phyloP scores from a whole-genome alignment of 116 monocot species.

The Thalassia testudinum region DNA sequence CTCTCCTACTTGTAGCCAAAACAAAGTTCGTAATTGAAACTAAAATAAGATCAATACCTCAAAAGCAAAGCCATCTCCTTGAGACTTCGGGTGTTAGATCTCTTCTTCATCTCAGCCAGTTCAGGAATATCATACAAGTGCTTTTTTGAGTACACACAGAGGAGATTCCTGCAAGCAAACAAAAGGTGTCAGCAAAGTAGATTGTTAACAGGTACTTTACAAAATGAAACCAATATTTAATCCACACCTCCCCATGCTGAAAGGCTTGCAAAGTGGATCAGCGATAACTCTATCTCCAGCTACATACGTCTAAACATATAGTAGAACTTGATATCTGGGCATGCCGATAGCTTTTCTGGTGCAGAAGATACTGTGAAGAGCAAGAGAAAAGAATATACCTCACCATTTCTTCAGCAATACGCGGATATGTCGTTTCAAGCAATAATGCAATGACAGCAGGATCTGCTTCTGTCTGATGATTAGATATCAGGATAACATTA shows the following conservation, averaged over 20 bases:
- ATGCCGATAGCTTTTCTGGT: too few relatives aligned
- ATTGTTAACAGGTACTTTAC: background rate
- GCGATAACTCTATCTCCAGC: slow-evolving; percentile 87
- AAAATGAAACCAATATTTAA: background rate
- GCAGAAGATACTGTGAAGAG: too few relatives aligned
- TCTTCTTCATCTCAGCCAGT: slow-evolving; percentile 72
- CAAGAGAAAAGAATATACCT: background rate
- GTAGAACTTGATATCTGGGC: too few relatives aligned
- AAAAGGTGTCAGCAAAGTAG: background rate
- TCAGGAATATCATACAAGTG: slow-evolving; percentile 92
- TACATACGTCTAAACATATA: slow-evolving; percentile 36
- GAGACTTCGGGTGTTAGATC: slow-evolving; percentile 72
- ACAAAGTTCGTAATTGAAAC: too few relatives aligned
- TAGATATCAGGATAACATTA: slow-evolving; percentile 82
- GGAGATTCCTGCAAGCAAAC: slow-evolving; percentile 50
- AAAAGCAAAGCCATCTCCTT: slow-evolving; percentile 87
- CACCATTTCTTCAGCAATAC: slow-evolving; percentile 70
- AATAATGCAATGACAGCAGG: slow-evolving; percentile 73
- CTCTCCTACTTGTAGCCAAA: too few relatives aligned
- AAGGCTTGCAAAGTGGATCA: slow-evolving; percentile 96
- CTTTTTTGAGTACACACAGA: slow-evolving; percentile 97
- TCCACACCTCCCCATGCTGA: slow-evolving; percentile 94
- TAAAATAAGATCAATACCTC: slow-evolving; percentile 27
- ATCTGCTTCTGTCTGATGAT: slow-evolving; percentile 98
- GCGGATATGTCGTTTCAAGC: slow-evolving; percentile 61